Evolutionary conservation across 2,329 filamentous ascomycete genomes (phyloP), one percentile per base, ranked within the genome.

Genomic region (Claviceps maximensis): DNA sequence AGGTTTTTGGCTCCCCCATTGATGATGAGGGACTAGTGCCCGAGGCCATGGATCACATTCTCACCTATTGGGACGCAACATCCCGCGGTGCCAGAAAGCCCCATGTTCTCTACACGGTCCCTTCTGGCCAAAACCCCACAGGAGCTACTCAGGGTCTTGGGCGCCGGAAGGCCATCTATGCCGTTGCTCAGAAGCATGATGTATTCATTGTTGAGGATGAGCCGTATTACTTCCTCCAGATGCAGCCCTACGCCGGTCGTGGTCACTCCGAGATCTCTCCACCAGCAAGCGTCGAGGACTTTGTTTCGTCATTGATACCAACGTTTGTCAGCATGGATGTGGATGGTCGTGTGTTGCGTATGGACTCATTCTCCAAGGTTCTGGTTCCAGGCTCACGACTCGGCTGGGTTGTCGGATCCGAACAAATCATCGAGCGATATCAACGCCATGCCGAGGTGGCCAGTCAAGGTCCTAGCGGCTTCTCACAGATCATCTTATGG

Each of bases 301-400:
- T 96, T 67, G 72, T 97, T 54, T 72, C 77, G 12, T 70, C 69
- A 0, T 62, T 72, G 17, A 64, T 67, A 25, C 89, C 89, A 0
- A 86, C 85, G 2, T 81, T 86, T 53, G 75, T 95, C 33, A 87
- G 81, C 68, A 76, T 96, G 61, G 90, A 96, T 64, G 75, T 80
- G 1, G 89, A 95, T 66, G 91, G 90, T 8, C 85, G 90, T 56
- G 90, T 96, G 38, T 76, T 95, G 72, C 86, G 90, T 38, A 78
- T 96, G 69, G 90, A 96, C 66, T 95, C 89, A 0, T 94, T 96
- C 71, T 94, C 87, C 62, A 96, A 96, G 71, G 87, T 95, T 1
- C 76, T 95, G 33, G 78, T 89, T 0, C 90, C 91, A 0, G 90
- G 90, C 9, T 83, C 85, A 15, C 81, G 90, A 46, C 71, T 86